phyloP scores from a whole-genome alignment of 176 grass and related monocot species.

The Chrysopogon serrulatus region DNA sequence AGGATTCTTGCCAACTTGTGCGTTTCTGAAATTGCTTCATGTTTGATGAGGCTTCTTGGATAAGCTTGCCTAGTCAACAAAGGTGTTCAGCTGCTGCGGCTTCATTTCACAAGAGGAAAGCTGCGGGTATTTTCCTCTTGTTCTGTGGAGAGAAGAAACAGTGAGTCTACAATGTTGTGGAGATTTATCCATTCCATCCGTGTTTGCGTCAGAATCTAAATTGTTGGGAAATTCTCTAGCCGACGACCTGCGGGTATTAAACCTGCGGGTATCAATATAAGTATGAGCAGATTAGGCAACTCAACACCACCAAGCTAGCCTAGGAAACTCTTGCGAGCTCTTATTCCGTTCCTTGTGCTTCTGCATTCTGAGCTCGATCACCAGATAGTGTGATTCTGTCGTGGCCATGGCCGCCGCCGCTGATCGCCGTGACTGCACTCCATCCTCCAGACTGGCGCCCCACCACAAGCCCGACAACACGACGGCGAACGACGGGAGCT shows the following conservation, averaged over 20 bases:
- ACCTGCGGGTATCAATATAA: no score
- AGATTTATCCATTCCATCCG: not conserved
- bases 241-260: no score
- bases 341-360: not conserved
- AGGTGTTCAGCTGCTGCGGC: not conserved
- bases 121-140: not conserved
- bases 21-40: not conserved
- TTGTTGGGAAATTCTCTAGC: not conserved
- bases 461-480: not conserved
- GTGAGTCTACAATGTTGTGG: not conserved
- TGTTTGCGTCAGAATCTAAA: not conserved
- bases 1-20: not conserved
- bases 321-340: not conserved
- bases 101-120: not conserved
- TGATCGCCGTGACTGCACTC: not conserved
- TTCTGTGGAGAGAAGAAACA: not conserved
- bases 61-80: no score
- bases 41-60: no score
- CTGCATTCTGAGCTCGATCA: not conserved
- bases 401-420: not conserved
- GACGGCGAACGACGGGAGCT: not conserved
- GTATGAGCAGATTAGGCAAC: no score
- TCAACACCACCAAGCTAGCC: not conserved
- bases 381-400: not conserved
- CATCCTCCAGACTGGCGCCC: not conserved